Percentiles rank a stretch among this genome's conserved stretches.
Conservation (phyloP, 495 filamentous ascomycete species). For the Neurospora tetraspora region DNA sequence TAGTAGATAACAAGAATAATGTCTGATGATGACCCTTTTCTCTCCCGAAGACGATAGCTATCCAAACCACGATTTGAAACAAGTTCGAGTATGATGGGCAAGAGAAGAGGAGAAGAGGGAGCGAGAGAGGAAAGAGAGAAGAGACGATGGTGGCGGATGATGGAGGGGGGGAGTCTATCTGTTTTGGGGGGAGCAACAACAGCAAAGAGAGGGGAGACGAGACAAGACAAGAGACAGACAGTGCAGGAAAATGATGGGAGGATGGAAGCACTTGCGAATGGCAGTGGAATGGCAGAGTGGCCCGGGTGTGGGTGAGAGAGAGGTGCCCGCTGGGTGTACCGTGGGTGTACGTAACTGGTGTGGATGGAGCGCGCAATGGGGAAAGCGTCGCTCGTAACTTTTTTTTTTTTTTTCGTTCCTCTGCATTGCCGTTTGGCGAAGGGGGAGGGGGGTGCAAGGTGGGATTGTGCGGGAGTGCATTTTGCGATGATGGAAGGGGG, state of each 20-base stretch:
- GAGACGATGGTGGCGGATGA: constrained; percentile 7
- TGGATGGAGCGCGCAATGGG: constrained; percentile 1
- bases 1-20: neutral
- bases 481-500: constrained; percentile 20
- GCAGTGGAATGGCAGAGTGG: neutral
- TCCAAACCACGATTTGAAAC: neutral
- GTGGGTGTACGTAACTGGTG: neutral
- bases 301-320: neutral
- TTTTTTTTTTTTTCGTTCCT: constrained; percentile 2
- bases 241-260: neutral
- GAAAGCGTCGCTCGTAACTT: neutral
- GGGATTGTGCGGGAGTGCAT: constrained; percentile 11
- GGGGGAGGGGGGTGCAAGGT: constrained; percentile 6
- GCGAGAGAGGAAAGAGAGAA: neutral
- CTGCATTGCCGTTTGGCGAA: constrained; percentile 14
- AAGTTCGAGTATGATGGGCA: neutral
- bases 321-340: neutral
- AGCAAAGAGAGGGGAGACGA: neutral
- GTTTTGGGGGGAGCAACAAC: neutral
- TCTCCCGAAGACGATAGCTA: neutral
- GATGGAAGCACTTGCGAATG: neutral
- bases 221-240: neutral
- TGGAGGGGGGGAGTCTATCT: neutral
- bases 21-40: neutral
- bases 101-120: neutral